Conservation (phyloP, 169 alveolate species). For the Plasmodium gallinaceum region DNA sequence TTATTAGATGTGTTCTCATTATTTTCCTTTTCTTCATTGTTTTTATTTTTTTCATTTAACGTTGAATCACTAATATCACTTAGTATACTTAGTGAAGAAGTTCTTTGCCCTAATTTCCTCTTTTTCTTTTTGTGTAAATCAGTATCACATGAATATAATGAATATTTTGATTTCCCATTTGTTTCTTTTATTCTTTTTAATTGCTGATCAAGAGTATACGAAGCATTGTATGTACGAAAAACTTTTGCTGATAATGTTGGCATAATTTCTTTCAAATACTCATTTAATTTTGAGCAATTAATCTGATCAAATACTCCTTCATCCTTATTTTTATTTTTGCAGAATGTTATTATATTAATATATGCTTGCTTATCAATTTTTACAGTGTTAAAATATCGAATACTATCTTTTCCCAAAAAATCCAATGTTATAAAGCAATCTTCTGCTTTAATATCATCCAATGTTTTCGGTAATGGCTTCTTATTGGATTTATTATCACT, state of each 20-base stretch:
- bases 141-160: constrained; percentile 17
- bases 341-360: constrained; percentile 86
- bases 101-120: constrained; percentile 29
- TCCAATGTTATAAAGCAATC: constrained; percentile 91
- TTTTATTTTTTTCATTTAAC: constrained; percentile 34
- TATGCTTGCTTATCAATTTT: constrained; percentile 90
- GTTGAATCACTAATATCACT: constrained; percentile 54
- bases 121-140: constrained; percentile 43
- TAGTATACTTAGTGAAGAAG: constrained; percentile 33
- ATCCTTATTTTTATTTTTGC: constrained; percentile 91
- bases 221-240: constrained; percentile 99
- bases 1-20: constrained; percentile 9
- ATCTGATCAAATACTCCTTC: constrained; percentile 95
- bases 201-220: constrained; percentile 95
- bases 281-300: constrained; percentile 90
- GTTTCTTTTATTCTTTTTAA: constrained; percentile 84
- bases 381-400: constrained; percentile 96
- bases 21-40: constrained; percentile 34
- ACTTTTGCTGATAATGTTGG: constrained; percentile 99
- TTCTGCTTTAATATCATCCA: constrained; percentile 38
- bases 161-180: constrained; percentile 22
- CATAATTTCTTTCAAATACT: constrained; percentile 97
- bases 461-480: constrained; percentile 36
- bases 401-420: constrained; percentile 98
- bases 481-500: constrained; percentile 75